phyloP scores from a whole-genome alignment of 495 filamentous ascomycete species.

The Penicillium fimorum region DNA sequence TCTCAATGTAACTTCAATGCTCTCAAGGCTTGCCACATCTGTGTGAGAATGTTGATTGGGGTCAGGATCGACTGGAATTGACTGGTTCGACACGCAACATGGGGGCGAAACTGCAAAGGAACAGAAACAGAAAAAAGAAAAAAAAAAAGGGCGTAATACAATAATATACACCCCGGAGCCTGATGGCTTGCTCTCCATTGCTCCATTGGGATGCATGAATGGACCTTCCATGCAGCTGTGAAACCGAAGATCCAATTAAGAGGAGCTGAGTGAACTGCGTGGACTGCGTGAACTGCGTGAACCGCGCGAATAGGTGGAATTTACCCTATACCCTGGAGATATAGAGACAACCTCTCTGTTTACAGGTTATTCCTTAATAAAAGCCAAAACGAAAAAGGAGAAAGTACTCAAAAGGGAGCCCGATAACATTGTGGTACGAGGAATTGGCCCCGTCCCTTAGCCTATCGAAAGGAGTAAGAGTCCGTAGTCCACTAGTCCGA shows the following conservation, averaged over 20 bases:
- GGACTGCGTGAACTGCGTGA: no score
- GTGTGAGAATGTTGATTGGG: neutral
- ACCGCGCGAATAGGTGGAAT: neutral
- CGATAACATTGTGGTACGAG: slow-evolving; percentile 9
- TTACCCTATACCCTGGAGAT: neutral
- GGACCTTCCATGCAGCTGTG: slow-evolving; percentile 16
- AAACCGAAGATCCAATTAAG: slow-evolving; percentile 7
- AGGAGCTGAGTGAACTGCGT: neutral
- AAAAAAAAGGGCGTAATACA: slow-evolving; percentile 4
- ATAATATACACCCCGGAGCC: slow-evolving; percentile 2
- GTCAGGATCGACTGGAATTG: neutral
- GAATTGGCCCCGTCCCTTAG: slow-evolving; percentile 7
- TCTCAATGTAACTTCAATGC: neutral
- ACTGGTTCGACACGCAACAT: neutral
- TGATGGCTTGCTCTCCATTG: slow-evolving; percentile 2
- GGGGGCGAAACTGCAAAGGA: neutral
- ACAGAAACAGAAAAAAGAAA: slow-evolving; percentile 6
- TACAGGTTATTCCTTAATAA: neutral
- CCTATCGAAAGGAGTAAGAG: slow-evolving; percentile 5
- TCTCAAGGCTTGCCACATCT: slow-evolving; percentile 8
- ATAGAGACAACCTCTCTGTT: neutral
- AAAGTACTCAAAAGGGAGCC: neutral
- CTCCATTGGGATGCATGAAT: slow-evolving; percentile 12
- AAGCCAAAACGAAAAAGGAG: no score
- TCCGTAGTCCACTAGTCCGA: slow-evolving; percentile 6